Evolutionary conservation across 2,329 filamentous ascomycete species (phyloP), one percentile per base, ranked within the genome.

Genomic region (Trichoderma atrobrunneum): DNA sequence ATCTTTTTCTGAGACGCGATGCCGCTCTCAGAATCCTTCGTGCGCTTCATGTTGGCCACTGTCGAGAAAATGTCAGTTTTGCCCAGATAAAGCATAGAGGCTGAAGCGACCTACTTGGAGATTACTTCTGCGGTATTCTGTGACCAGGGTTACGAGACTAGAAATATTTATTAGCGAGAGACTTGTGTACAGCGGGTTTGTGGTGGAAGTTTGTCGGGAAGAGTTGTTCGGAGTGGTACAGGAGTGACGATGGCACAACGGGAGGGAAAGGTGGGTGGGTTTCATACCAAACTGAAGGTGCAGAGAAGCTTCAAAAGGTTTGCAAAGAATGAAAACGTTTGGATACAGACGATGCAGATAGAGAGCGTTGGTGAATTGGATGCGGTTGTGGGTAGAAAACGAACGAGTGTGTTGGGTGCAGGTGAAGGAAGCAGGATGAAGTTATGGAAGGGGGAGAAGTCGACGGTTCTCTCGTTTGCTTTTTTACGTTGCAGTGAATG

Each of bases 21-120:
- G 59, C 73, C 77, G 59, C 77, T 76, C 61, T 79, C 78, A 51
- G 72, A 61, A 70, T 79, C 78, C 72, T 77, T 78, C 74, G 77
- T 75, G 48, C 70, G 77, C 73, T 77, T 78, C 74, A 78, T 76
- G 39, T 72, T 73, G 59, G 77, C 73, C 76, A 79, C 78, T 80
- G 28, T 26, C 10, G 21, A 51, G 11, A 28, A n/a, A 34, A 11
- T 60, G 61, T 79, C 66, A 79, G 74, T 32, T 26, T 18, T 36
- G 32, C n/a, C 7, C 3, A 21, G 6, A 39, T 26, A 28, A 18
- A 24, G 21, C 32, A 7, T 43, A 1, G n/a, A 16, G 65, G 32
- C 7, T 43, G 51, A 60, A n/a, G 21, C 28, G 34, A 36, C 57
- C 48, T 39, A 57, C 67, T 68, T 62, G 43, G 34, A 18, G 54